Percentiles rank a stretch among this genome's conserved stretches.
These are phyloP conservation scores for Entophlyctis luteolus DNA, from an alignment of 192 early-diverging fungal genomes.

Conservation along the genomic window DNA sequence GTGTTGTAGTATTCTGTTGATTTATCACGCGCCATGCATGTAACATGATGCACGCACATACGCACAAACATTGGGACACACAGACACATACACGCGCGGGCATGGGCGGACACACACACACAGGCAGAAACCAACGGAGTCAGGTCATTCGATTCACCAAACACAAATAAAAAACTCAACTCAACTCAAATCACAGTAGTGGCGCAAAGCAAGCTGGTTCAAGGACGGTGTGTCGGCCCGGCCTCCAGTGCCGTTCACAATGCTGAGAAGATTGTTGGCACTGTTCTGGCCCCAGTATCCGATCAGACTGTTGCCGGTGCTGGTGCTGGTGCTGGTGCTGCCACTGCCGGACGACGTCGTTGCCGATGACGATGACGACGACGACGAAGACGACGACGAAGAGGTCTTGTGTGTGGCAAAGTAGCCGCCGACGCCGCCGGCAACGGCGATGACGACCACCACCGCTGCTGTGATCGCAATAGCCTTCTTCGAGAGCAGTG, in stretches of 20 bases:
- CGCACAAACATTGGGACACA: no score
- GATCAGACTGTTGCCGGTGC: not conserved
- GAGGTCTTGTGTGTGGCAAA: not conserved
- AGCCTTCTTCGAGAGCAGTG: not conserved
- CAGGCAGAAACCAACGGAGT: no score
- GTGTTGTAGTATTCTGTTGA: constrained; percentile 32
- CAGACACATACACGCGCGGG: no score
- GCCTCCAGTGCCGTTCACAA: not conserved
- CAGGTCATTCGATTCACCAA: no score
- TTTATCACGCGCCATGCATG: no score
- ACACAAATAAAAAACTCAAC: no score
- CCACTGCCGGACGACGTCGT: no score
- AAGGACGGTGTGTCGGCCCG: not conserved
- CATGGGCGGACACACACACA: no score
- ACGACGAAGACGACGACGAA: not conserved
- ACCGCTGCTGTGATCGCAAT: not conserved
- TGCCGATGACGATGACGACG: not conserved
- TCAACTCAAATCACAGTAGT: constrained; percentile 8
- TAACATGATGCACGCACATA: no score
- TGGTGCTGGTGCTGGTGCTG: no score
- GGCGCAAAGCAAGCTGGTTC: not conserved
- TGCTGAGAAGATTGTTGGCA: constrained; percentile 5
- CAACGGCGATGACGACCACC: not conserved
- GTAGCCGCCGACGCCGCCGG: constrained; percentile 1
- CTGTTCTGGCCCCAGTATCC: constrained; percentile 13